Evolutionary conservation across 306 rosid species (phyloP), one percentile per base, ranked within the genome.

Genomic region (Trifolium repens): DNA sequence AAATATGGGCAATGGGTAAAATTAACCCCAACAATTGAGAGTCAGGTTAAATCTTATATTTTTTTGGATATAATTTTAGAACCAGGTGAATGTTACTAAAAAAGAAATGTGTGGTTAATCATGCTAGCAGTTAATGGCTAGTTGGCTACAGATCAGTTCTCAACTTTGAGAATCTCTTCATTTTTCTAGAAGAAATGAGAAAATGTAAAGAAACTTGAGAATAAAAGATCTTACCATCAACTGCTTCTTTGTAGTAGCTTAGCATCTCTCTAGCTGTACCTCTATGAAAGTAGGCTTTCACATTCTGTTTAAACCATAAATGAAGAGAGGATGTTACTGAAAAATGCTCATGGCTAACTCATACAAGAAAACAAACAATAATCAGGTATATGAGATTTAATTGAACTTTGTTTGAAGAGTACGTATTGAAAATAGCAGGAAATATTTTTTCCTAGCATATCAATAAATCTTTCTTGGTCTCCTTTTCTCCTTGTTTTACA

Each of bases 221-320:
- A 67, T 6, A 54, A 22, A 73, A 53, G 58, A 71, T 54, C 84
- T 69, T 77, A 96, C 99, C 99, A 61, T 96, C 99, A 83, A 79
- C 84, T 61, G 99, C 99, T 67, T 89, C 98, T 87, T 89, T 90
- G 65, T 87, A 96, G 85, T 80, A 96, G 68, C 98, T 96, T 66
- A 92, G 89, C 96, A 90, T 87, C 86, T 96, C 99, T 78, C 98
- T 85, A 16, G 99, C 93, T 22, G 92, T 87, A 59, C 97, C 99
- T 88, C 99, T 89, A 26, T 98, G 92, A 37, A 90, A 87, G 84
- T 86, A 89, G 68, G 99, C 96, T 72, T 96, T 96, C 80, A 96
- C 93, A 83, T 88, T 90, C 99, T 96, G 89, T 42, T 79, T 63
- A 84, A 83, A 65, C 68, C 58, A 76, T 8, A 63, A 58, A 64